Base-by-base conservation (phyloP, 495 filamentous ascomycete species). In the Durotheca rogersii region DNA sequence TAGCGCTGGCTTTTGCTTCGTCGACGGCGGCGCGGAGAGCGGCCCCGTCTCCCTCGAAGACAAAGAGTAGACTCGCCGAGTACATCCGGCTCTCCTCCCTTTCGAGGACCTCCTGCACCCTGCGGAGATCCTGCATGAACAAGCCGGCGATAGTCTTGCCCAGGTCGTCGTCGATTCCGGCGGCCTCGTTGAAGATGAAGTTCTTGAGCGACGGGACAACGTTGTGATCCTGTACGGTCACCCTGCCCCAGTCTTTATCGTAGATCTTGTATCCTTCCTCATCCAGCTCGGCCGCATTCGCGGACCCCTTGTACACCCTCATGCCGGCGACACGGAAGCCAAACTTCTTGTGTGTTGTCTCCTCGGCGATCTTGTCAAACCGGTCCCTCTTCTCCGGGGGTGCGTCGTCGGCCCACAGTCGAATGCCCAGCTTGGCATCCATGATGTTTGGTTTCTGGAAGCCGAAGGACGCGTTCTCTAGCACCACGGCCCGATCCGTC, bases 321-420 rank as follows among this genome's bases (percentile, higher is more conserved):
- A 98, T 98, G 2, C 93, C 93, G 0, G 89, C 89, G 49, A 98
- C 85, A 15, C 93, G 82, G 65, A 92, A 93, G 12, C 90, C 90
- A 25, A 95, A 75, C 19, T 79, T 81, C 18, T 80, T 81, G 61
- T 86, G 89, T 1, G 93, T 98, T 12, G 90, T 95, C 53, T 83
- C 80, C 41, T 80, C 76, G 11, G 81, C 80, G 25, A 95, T 85
- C 40, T 85, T 81, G 65, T 96, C 89, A 33, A 98, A 81, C 41
- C 88, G 81, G 19, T 72, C 74, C 20, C 85, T 80, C 73, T 98
- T 98, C 39, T 86, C 81, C 30, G 73, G 67, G 14, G 81, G 80
- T 33, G 93, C 89, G 66, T 87, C 82, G 40, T 92, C 85, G 4
- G 87, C 91, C 87, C 90, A 97, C 15, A 98, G 70, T 41, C 85